These are phyloP conservation scores for Auricularia cornea DNA, from an alignment of 768 basidiomycete species.

Conservation along the genomic window DNA sequence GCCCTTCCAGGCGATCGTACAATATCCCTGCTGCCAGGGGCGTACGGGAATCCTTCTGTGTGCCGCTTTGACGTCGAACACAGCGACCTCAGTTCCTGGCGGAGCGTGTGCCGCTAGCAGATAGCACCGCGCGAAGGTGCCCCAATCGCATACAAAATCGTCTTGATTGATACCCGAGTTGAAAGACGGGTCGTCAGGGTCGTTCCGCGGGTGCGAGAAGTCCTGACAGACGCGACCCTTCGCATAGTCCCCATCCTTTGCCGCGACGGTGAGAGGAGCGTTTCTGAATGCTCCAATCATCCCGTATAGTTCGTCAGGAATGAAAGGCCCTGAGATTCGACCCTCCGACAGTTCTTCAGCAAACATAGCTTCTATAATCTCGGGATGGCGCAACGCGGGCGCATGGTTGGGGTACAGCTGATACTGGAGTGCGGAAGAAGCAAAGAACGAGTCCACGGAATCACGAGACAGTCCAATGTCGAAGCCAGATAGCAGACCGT, in stretches of 20 bases:
- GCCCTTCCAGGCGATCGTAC: conserved; percentile 17
- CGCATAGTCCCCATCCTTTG: conserved; percentile 5
- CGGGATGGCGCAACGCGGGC: not conserved
- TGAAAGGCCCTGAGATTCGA: conserved; percentile 1
- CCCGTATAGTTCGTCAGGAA: conserved; percentile 11
- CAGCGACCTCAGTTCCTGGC: conserved; percentile 25
- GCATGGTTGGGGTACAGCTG: not conserved
- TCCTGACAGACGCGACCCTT: conserved; percentile 19
- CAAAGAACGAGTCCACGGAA: not conserved
- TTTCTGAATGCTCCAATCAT: conserved; percentile 25
- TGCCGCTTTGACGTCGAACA: conserved; percentile 21
- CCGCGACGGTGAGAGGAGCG: conserved; percentile 24
- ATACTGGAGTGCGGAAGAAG: not conserved
- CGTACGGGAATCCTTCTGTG: conserved; percentile 26
- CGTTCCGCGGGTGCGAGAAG: conserved; percentile 21
- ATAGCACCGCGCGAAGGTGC: conserved; percentile 25
- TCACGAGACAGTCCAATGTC: not conserved
- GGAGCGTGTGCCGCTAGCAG: conserved; percentile 23
- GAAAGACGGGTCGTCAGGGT: conserved; percentile 18
- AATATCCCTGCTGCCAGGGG: conserved; percentile 19
- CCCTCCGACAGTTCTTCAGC: not conserved
- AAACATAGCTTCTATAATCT: not conserved
- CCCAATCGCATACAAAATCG: conserved; percentile 30
- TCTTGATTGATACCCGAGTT: conserved; percentile 24
- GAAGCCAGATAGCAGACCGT: not conserved